phyloP scores from a whole-genome alignment of 805 yeast genomes.

The Candida fluviatilis region DNA sequence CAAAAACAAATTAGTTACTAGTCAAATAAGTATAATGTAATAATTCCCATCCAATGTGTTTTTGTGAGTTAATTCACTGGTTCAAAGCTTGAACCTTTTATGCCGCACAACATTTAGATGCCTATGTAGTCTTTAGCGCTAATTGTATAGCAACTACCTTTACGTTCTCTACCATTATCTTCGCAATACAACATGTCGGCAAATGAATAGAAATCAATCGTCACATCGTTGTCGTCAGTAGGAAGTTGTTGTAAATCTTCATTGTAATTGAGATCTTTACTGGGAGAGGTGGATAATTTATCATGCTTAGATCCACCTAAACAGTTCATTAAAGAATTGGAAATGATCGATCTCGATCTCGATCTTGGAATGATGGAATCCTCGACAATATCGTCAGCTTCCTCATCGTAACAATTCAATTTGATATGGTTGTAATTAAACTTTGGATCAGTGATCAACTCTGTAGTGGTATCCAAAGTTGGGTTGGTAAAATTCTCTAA shows the following conservation, averaged over 20 bases:
- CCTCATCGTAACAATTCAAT: slow-evolving; percentile 10
- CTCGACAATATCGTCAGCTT: slow-evolving; percentile 4
- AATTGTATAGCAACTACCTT: slow-evolving; percentile 15
- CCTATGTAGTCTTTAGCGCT: slow-evolving; percentile 22
- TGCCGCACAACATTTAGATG: no score
- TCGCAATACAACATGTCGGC: slow-evolving; percentile 27
- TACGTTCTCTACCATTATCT: slow-evolving; percentile 7
- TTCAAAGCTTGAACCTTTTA: no score
- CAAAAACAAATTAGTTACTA: background rate
- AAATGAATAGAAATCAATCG: slow-evolving; percentile 28
- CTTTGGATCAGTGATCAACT: slow-evolving; percentile 24
- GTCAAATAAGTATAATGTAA: background rate
- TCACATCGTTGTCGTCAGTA: slow-evolving; percentile 8
- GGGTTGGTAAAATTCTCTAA: slow-evolving; percentile 29
- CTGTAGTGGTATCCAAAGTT: slow-evolving; percentile 27
- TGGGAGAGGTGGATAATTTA: background rate
- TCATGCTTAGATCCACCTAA: slow-evolving; percentile 7
- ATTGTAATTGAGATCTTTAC: background rate
- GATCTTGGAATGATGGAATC: slow-evolving; percentile 9
- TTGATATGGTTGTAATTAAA: slow-evolving; percentile 20
- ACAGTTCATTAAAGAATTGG: slow-evolving; percentile 18
- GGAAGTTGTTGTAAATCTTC: slow-evolving; percentile 1
- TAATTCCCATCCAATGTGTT: background rate
- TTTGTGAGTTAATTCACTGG: no score
- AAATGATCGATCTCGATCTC: slow-evolving; percentile 19